Conservation (phyloP, 2,329 filamentous ascomycete species). For the Escovopsis sp. region DNA sequence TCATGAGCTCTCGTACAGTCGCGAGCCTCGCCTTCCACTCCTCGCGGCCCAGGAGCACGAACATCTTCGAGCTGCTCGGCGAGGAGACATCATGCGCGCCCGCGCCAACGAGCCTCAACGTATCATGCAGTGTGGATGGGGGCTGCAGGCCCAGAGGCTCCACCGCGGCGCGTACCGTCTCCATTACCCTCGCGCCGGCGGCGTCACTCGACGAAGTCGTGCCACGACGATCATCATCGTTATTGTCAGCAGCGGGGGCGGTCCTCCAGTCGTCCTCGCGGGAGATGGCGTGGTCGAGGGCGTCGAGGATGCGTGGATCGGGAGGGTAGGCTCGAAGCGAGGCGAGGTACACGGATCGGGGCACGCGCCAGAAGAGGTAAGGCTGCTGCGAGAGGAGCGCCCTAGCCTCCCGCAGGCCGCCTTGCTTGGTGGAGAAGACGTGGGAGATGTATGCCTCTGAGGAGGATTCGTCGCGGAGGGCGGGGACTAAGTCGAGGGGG, state of each 20-base stretch:
- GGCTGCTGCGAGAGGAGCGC: conserved; percentile 16
- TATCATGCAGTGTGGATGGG: conserved; percentile 12
- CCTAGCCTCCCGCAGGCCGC: conserved; percentile 10
- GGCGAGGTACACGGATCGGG: conserved; percentile 13
- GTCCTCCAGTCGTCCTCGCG: conserved; percentile 4
- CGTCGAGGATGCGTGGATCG: conserved; percentile 9
- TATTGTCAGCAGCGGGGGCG: too few species aligned
- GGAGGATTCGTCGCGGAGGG: conserved; percentile 6
- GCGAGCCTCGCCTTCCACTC: conserved; percentile 18
- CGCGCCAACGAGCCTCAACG: conserved; percentile 17
- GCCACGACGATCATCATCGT: too few species aligned
- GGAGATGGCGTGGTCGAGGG: conserved; percentile 13
- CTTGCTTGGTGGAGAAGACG: conserved; percentile 10
- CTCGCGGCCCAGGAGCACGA: conserved; percentile 19
- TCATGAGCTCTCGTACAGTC: conserved; percentile 10
- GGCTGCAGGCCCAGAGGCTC: conserved; percentile 6
- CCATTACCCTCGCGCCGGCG: conserved; percentile 8
- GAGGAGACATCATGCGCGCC: conserved; percentile 15
- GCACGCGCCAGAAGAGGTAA: conserved; percentile 24
- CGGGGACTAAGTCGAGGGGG: conserved; percentile 12
- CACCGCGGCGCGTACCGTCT: conserved; percentile 6
- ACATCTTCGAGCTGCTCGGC: conserved; percentile 15
- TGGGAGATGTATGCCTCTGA: conserved; percentile 10
- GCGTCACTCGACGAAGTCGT: neutral
- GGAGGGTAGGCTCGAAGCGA: conserved; percentile 10